phyloP scores from a whole-genome alignment of 1,284 basidiomycete species.

The Puccinia triticina region DNA sequence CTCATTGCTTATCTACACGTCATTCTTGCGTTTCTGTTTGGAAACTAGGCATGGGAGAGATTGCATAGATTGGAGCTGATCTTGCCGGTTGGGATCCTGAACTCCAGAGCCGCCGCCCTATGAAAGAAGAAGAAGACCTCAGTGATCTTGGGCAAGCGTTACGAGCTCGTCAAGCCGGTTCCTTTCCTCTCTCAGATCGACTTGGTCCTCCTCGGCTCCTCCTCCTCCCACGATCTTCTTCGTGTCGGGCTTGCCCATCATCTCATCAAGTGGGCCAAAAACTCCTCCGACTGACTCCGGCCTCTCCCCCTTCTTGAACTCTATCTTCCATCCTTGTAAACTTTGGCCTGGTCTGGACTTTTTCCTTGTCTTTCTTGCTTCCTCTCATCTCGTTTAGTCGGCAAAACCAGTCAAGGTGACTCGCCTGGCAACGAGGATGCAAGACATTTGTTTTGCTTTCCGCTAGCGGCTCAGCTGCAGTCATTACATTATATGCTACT shows the following conservation, averaged over 20 bases:
- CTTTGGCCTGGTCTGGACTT: background rate
- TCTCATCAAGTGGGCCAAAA: conserved; percentile 36
- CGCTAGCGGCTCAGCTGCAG: too few relatives aligned
- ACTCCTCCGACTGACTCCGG: conserved; percentile 22
- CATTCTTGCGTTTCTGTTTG: background rate
- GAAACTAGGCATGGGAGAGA: conserved; percentile 42
- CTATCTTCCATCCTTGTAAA: background rate
- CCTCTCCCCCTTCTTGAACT: background rate
- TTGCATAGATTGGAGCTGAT: conserved; percentile 33
- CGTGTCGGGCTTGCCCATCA: conserved; percentile 27
- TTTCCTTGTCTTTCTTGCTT: background rate
- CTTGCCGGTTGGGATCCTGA: conserved; percentile 6
- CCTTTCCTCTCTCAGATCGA: conserved; percentile 25
- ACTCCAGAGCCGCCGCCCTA: background rate
- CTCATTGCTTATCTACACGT: background rate
- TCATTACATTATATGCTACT: too few relatives aligned
- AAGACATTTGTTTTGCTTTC: too few relatives aligned
- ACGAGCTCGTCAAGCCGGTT: conserved; percentile 21
- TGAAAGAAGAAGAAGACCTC: background rate
- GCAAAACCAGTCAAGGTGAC: too few relatives aligned
- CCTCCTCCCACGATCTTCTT: background rate
- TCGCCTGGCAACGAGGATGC: too few relatives aligned
- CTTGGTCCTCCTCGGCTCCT: conserved; percentile 1
- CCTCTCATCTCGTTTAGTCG: background rate
- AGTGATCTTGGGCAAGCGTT: conserved; percentile 22